These are phyloP conservation scores for Diaporthe humulicola DNA, from an alignment of 2,329 filamentous ascomycete species.

Conservation along the genomic window DNA sequence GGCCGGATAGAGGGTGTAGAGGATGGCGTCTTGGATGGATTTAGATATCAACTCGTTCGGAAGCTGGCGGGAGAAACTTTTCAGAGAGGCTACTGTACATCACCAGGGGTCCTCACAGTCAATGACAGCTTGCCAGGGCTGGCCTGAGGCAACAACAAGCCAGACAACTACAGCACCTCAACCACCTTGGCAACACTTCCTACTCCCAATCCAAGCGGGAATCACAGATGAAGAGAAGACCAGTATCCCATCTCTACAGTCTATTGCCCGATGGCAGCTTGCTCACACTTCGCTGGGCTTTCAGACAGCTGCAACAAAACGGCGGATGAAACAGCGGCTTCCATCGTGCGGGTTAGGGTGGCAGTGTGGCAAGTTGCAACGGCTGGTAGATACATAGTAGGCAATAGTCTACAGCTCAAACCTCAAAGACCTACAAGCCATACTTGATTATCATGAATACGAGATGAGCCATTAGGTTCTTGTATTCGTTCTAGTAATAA, in stretches of 20 bases:
- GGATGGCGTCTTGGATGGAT: not conserved
- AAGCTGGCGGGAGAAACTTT: constrained; percentile 37
- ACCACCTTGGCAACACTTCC: not conserved
- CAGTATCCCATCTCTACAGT: not conserved
- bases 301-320: no score
- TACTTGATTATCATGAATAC: not conserved
- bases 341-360: not conserved
- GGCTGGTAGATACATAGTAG: not conserved
- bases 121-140: constrained; percentile 10
- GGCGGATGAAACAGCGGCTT: not conserved
- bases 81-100: constrained; percentile 26
- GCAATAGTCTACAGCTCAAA: not conserved
- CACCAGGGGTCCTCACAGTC: constrained; percentile 34
- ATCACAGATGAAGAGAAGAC: not conserved
- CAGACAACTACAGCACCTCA: not conserved
- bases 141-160: constrained; percentile 31
- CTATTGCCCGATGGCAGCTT: not conserved
- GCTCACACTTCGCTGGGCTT: not conserved
- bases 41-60: constrained; percentile 10
- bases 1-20: not conserved
- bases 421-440: no score
- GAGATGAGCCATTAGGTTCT: not conserved
- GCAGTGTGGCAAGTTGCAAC: not conserved
- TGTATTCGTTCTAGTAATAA: not conserved
- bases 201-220: not conserved